Base-by-base conservation (phyloP, 805 yeast genomes). In the Aciculoconidium aculeatum region DNA sequence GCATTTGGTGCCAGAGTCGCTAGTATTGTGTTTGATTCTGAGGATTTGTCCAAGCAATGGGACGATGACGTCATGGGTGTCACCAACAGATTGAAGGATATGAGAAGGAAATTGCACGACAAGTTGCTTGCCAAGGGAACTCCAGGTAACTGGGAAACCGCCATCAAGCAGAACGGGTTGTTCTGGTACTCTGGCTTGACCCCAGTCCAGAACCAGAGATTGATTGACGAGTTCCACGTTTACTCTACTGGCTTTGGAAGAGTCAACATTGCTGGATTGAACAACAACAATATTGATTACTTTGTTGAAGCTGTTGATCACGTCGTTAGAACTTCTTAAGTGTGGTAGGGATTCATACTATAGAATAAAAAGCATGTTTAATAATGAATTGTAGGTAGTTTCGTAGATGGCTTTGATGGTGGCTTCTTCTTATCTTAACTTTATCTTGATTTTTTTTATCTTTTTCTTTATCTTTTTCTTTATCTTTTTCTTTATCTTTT, bases 1-100 rank as follows among this genome's bases (percentile, higher is more conserved):
- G 67, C 70, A 5, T 66, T 53, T 40, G 71, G 72, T 10, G 70
- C 72, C 11, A 43, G 70, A 26, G 44, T 65, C 11, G 63, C 68
- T 19, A 27, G 55, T 15, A 47, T 45, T 16, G 21, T 28, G 11
- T 23, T 32, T 17, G 10, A n/a, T 12, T 21, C 11, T 23, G 28
- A 28, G 13, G 24, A 27, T 14, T 32, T 32, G 25, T 3, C 19
- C 12, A 19, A 21, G 23, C 35, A 44, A 21, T 66, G 72, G 72
- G 52, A 53, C 22, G 28, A 47, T 23, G 65, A 65, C 35, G 59
- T 66, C 12, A 12, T 22, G 15, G 47, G 37, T 4, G 52, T 63
- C 14, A 46, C 56, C 18, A 25, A 33, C 7, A 50, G 70, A 35
- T 47, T 66, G 35, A 41, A 48, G 34, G 37, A 32, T 10, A 45